A percentile compares a stretch with the other conserved stretches of the same genome.
Evolutionary conservation across 2,329 filamentous ascomycete species (phyloP).

Genomic region (Tolypocladium sp.): DNA sequence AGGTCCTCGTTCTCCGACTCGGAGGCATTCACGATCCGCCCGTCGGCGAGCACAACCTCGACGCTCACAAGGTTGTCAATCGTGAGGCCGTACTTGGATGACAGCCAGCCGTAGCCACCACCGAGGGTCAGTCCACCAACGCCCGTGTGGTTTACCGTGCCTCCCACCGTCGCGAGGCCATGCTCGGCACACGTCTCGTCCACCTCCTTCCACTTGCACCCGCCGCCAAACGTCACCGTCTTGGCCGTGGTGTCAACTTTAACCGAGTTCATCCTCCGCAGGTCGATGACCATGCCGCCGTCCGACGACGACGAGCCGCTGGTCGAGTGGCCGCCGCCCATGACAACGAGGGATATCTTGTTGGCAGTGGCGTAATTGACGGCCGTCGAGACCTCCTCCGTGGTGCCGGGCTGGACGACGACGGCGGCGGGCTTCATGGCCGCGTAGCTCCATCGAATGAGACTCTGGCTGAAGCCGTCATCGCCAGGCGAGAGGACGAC

Average conservation of each 20-base stretch:
- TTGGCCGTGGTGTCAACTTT: conserved; percentile 33
- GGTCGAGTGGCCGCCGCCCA: conserved; percentile 48
- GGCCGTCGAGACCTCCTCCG: conserved; percentile 29
- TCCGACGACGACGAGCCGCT: conserved; percentile 36
- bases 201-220: conserved; percentile 44
- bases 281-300: conserved; percentile 46
- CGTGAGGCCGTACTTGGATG: conserved; percentile 41
- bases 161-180: conserved; percentile 49
- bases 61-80: conserved; percentile 30
- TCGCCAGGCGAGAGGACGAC: conserved; percentile 21
- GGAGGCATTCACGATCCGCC: conserved; percentile 27
- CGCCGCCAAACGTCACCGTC: conserved; percentile 40
- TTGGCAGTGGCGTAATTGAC: conserved; percentile 34
- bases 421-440: conserved; percentile 30
- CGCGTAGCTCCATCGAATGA: conserved; percentile 26
- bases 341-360: conserved; percentile 40
- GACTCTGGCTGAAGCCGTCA: conserved; percentile 21
- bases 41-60: conserved; percentile 29
- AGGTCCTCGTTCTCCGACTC: conserved; percentile 30
- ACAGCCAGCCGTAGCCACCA: conserved; percentile 50
- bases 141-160: conserved; percentile 54
- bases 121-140: conserved; percentile 49
- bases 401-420: conserved; percentile 30
- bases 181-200: conserved; percentile 39
- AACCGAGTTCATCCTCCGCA: conserved; percentile 40